Evolutionary conservation across 257 asterid species (phyloP).

Genomic region (Capsicum baccatum): DNA sequence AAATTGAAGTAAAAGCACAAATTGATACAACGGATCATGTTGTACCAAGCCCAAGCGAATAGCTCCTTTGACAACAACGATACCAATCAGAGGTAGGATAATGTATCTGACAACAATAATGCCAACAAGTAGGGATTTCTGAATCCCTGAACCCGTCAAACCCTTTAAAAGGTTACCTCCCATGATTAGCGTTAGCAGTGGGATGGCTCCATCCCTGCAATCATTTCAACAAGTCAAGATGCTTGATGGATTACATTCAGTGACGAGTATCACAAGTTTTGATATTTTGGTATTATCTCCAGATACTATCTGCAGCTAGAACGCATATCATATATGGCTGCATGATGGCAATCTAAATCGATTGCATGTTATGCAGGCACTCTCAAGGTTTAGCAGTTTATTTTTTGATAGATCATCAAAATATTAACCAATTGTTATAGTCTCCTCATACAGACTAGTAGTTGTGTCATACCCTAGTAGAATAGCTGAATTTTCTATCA

Average conservation of each 20-base stretch:
- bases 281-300: slow-evolving; percentile 6
- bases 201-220: slow-evolving; percentile 91
- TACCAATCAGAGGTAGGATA: slow-evolving; percentile 69
- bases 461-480: slow-evolving; percentile 67
- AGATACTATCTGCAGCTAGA: slow-evolving; percentile 19
- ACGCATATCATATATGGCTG: not conserved
- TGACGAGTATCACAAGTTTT: not conserved
- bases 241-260: slow-evolving; percentile 11
- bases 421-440: not conserved
- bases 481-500: slow-evolving; percentile 64
- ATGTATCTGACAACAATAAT: slow-evolving; percentile 66
- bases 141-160: slow-evolving; percentile 60
- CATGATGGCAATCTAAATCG: not conserved
- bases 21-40: slow-evolving; percentile 64
- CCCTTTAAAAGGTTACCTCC: slow-evolving; percentile 90
- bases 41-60: slow-evolving; percentile 58
- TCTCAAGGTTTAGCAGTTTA: not conserved
- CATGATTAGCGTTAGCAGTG: slow-evolving; percentile 75
- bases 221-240: slow-evolving; percentile 21
- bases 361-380: not conserved
- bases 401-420: not conserved
- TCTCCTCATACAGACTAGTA: not conserved
- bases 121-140: slow-evolving; percentile 59
- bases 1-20: slow-evolving; percentile 81
- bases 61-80: slow-evolving; percentile 68